phyloP scores from a whole-genome alignment of 805 yeast genomes.

The Candida ipomoeae region DNA sequence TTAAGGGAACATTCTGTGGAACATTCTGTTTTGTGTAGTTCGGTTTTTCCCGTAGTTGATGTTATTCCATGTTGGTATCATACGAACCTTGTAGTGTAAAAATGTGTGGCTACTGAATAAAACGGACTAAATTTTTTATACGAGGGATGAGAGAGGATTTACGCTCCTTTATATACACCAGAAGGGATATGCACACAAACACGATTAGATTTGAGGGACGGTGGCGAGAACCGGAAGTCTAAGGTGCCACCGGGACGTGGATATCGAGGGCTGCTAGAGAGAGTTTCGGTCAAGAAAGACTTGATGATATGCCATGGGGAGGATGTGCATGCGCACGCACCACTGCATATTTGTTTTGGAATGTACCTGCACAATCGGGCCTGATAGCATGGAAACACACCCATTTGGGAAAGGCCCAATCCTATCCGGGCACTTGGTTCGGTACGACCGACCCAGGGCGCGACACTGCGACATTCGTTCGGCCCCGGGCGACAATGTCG shows the following conservation, averaged over 20 bases:
- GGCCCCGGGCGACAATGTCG: too few species aligned
- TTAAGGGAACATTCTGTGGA: too few species aligned
- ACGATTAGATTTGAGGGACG: not conserved
- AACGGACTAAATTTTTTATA: too few species aligned
- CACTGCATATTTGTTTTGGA: not conserved
- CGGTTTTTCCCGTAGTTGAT: too few species aligned
- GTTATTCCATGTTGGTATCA: too few species aligned
- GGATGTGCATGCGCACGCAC: conserved; percentile 2
- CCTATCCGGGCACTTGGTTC: conserved; percentile 1
- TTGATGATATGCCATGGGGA: not conserved
- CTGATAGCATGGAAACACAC: not conserved
- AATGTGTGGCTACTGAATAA: too few species aligned
- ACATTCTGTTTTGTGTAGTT: too few species aligned
- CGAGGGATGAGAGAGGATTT: too few species aligned
- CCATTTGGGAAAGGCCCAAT: conserved; percentile 2
- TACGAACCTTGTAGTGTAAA: too few species aligned
- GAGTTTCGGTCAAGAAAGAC: not conserved
- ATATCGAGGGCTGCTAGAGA: not conserved
- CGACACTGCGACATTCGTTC: not conserved
- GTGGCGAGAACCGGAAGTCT: not conserved
- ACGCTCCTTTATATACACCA: too few species aligned
- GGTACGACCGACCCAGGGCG: not conserved
- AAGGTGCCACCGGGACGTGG: not conserved
- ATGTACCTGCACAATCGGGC: not conserved
- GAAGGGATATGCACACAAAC: too few species aligned